Conservation (phyloP, 2,329 filamentous ascomycete species). For the Trichoderma semiorbis region DNA sequence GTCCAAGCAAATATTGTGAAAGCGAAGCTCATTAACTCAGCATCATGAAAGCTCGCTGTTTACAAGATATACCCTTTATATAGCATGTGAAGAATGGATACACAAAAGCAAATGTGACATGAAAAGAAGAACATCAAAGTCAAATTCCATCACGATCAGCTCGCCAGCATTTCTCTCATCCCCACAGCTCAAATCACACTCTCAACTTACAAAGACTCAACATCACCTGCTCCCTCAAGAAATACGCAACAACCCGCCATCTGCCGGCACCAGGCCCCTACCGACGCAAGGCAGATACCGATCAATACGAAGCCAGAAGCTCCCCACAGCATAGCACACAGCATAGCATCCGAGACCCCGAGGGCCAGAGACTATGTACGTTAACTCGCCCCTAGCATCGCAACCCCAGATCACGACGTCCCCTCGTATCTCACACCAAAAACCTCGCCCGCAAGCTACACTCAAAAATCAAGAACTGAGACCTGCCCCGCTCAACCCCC, state of each 20-base stretch:
- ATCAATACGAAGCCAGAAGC: neutral
- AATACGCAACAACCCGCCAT: neutral
- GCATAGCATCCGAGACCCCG: neutral
- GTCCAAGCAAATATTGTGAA: neutral
- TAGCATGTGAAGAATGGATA: neutral
- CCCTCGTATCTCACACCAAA: neutral
- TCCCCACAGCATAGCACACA: neutral
- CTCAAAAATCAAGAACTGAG: neutral
- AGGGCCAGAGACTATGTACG: neutral
- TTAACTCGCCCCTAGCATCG: neutral
- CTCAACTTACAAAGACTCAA: neutral
- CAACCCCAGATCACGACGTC: slow-evolving; percentile 11
- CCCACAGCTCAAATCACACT: slow-evolving; percentile 1
- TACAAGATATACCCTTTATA: neutral
- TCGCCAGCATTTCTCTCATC: neutral
- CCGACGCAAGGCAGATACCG: neutral
- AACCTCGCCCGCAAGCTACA: neutral
- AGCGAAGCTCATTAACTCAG: neutral
- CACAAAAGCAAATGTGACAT: neutral
- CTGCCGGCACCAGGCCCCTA: neutral
- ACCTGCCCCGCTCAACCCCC: neutral
- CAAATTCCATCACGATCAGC: slow-evolving; percentile 7
- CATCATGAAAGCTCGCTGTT: neutral
- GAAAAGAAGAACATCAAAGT: neutral
- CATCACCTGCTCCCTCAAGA: neutral